Percentiles rank a stretch among this genome's conserved stretches.
Evolutionary conservation across 805 yeast genomes (phyloP).

Genomic region (Pichia manshurica): DNA sequence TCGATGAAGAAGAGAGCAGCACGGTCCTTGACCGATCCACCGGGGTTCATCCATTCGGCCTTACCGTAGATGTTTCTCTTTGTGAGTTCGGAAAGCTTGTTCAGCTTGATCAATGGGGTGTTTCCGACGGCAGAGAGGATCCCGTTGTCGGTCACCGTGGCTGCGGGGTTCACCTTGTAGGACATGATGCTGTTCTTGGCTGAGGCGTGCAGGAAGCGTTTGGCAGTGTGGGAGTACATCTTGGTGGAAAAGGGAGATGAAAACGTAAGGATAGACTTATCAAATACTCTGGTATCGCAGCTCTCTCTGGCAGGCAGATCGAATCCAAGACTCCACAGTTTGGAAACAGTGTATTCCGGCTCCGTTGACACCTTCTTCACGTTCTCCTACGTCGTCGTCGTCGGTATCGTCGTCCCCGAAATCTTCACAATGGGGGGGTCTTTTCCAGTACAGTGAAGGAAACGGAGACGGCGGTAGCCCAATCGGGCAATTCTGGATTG

Average conservation of each 20-base stretch:
- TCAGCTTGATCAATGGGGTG: conserved; percentile 72
- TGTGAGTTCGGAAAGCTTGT: conserved; percentile 47
- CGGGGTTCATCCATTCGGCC: conserved; percentile 91
- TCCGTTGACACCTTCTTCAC: no score
- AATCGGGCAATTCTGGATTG: not conserved
- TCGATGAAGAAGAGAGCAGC: conserved; percentile 75
- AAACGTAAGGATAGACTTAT: no score
- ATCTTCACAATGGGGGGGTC: no score
- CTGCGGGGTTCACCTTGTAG: conserved; percentile 45
- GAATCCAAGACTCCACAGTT: no score
- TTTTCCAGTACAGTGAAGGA: no score
- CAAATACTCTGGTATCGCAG: not conserved
- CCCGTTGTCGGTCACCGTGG: conserved; percentile 62
- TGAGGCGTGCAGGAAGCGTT: conserved; percentile 15
- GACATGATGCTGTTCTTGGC: conserved; percentile 13
- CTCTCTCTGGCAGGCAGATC: no score
- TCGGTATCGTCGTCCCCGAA: no score
- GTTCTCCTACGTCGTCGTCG: no score
- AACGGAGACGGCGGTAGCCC: no score
- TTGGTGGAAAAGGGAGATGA: not conserved
- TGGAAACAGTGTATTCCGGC: no score
- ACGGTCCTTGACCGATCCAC: conserved; percentile 88
- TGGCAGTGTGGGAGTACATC: conserved; percentile 5
- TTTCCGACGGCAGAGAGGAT: conserved; percentile 86
- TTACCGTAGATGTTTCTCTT: conserved; percentile 81